phyloP scores from a whole-genome alignment of 345 rosid genomes.

The Orychophragmus violaceus region DNA sequence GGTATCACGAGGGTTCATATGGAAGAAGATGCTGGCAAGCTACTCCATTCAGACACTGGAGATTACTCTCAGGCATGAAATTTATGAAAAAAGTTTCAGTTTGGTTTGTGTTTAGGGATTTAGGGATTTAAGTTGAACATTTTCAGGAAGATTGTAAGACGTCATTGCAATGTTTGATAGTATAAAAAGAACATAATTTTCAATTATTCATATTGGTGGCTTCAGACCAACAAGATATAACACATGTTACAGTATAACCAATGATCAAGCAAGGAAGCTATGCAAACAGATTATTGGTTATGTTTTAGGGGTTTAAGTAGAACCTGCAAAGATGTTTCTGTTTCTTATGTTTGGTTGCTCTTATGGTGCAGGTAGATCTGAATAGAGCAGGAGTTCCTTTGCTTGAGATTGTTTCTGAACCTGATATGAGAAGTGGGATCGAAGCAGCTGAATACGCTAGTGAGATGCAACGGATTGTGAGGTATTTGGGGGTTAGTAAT shows the following conservation, averaged over 20 bases:
- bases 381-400: conserved; percentile 98
- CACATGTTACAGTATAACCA: too few species aligned
- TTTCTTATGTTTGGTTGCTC: conserved; percentile 8
- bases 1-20: conserved; percentile 94
- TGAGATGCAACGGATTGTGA: conserved; percentile 81
- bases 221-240: too few species aligned
- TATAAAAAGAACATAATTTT: too few species aligned
- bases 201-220: too few species aligned
- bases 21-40: conserved; percentile 98
- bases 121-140: background rate
- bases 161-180: background rate
- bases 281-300: background rate
- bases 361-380: conserved; percentile 62
- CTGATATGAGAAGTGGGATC: conserved; percentile 88
- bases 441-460: conserved; percentile 92
- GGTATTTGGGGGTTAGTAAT: conserved; percentile 78
- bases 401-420: conserved; percentile 96
- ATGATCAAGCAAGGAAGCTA: background rate
- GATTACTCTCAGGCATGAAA: conserved; percentile 61
- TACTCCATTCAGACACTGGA: conserved; percentile 70
- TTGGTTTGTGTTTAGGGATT: background rate
- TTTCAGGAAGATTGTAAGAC: conserved; percentile 44
- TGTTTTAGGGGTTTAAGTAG: background rate
- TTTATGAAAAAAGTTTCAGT: background rate
- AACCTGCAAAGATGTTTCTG: conserved; percentile 6